Evolutionary conservation across 805 yeast species (phyloP).

Genomic region (Starmerella scarabaei): DNA sequence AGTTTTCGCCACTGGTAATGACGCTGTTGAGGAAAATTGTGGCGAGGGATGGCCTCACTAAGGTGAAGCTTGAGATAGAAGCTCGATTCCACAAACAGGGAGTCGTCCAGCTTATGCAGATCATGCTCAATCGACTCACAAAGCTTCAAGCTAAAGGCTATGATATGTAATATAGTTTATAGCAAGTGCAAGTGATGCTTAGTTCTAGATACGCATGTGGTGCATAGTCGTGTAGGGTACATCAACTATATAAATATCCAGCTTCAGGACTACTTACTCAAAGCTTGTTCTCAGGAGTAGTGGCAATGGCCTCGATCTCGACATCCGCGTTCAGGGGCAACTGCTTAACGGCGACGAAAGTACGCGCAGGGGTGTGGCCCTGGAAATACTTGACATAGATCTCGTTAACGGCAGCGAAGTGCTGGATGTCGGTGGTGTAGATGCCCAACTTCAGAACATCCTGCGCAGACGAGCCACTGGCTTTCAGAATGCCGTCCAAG

Average conservation of each 20-base stretch:
- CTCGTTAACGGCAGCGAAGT: constrained; percentile 72
- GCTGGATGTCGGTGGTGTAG: constrained; percentile 80
- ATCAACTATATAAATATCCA: too few species aligned
- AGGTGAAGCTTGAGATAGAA: constrained; percentile 38
- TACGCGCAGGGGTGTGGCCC: constrained; percentile 66
- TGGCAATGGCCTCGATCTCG: constrained; percentile 88
- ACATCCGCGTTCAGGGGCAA: constrained; percentile 78
- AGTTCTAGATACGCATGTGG: too few species aligned
- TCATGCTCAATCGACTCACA: constrained; percentile 19
- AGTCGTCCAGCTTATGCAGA: constrained; percentile 23
- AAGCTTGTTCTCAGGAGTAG: not conserved
- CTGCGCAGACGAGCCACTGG: constrained; percentile 70
- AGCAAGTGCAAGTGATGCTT: too few species aligned
- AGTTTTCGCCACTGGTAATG: constrained; percentile 63
- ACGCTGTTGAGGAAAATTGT: constrained; percentile 47
- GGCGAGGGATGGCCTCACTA: constrained; percentile 64
- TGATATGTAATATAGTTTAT: constrained; percentile 14
- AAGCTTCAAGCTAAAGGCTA: constrained; percentile 20
- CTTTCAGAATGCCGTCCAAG: constrained; percentile 53
- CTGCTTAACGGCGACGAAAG: constrained; percentile 88
- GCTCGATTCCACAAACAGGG: constrained; percentile 26
- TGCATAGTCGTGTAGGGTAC: too few species aligned
- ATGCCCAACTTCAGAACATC: constrained; percentile 79
- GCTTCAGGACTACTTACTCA: too few species aligned
- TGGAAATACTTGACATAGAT: constrained; percentile 48